Percentiles rank a stretch among this genome's conserved stretches.
phyloP scores from a whole-genome alignment of 1,284 basidiomycete species.

The Coriolopsis trogii region DNA sequence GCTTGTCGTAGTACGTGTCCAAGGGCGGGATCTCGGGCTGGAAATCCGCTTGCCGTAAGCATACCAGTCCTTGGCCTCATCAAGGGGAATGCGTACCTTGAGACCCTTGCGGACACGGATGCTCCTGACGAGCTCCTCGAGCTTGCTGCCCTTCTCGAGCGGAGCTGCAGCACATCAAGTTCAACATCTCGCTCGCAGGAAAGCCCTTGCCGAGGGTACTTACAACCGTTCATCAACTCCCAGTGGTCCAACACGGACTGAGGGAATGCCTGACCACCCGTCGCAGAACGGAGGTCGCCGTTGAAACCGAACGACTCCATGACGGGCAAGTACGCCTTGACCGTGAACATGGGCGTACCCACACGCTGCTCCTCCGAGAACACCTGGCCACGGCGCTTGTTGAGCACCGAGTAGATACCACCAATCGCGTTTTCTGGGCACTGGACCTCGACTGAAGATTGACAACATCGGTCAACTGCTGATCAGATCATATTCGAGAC shows the following conservation, averaged over 20 bases:
- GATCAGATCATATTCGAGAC: neutral
- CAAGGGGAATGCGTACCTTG: constrained; percentile 59
- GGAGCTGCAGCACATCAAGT: constrained; percentile 51
- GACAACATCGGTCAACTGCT: neutral
- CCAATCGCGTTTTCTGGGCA: constrained; percentile 98
- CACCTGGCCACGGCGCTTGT: constrained; percentile 98
- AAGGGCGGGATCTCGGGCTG: constrained; percentile 85
- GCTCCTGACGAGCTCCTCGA: constrained; percentile 81
- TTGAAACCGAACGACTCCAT: constrained; percentile 99
- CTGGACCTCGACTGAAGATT: constrained; percentile 85
- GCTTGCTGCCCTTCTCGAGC: constrained; percentile 86
- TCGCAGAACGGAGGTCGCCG: constrained; percentile 91
- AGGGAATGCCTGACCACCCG: constrained; percentile 98
- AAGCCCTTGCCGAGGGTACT: constrained; percentile 34
- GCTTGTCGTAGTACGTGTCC: constrained; percentile 92
- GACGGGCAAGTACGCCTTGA: constrained; percentile 98
- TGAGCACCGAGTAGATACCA: constrained; percentile 95
- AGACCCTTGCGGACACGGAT: constrained; percentile 95
- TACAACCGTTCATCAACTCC: constrained; percentile 83
- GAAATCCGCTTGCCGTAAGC: constrained; percentile 8
- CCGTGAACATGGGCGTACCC: constrained; percentile 99
- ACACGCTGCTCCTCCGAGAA: constrained; percentile 97
- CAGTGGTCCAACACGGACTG: constrained; percentile 95
- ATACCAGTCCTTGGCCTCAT: neutral
- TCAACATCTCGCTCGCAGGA: neutral